Evolutionary conservation across 805 yeast species (phyloP).

Genomic region (Cyberlindnera misumaiensis): DNA sequence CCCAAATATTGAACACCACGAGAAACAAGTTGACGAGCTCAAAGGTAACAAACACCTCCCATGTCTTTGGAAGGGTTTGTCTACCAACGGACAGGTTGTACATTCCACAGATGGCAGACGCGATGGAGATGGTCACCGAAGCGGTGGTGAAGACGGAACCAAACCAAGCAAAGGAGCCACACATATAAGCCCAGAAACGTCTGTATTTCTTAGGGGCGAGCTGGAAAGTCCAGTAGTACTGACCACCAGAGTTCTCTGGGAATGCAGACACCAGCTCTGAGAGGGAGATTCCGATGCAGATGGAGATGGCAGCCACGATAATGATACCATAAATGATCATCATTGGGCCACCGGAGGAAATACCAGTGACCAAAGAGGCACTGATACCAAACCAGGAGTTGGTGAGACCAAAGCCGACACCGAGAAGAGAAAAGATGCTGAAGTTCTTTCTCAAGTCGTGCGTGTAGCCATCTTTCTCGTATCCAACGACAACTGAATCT

Average conservation of each 20-base stretch:
- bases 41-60: slow-evolving; percentile 50
- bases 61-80: slow-evolving; percentile 33
- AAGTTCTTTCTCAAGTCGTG: slow-evolving; percentile 26
- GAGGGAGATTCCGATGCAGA: slow-evolving; percentile 41
- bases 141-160: slow-evolving; percentile 59
- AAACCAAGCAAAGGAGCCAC: slow-evolving; percentile 58
- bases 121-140: slow-evolving; percentile 49
- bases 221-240: slow-evolving; percentile 51
- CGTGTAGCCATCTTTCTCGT: slow-evolving; percentile 5
- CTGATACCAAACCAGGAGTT: slow-evolving; percentile 59
- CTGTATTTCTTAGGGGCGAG: slow-evolving; percentile 38
- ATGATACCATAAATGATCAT: slow-evolving; percentile 50
- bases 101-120: slow-evolving; percentile 47
- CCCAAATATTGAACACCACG: slow-evolving; percentile 44
- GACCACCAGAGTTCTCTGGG: slow-evolving; percentile 52
- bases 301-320: slow-evolving; percentile 40
- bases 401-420: slow-evolving; percentile 55
- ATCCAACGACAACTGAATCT: slow-evolving; percentile 6
- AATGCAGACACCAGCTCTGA: slow-evolving; percentile 48
- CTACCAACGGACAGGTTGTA: slow-evolving; percentile 28
- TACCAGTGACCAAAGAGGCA: slow-evolving; percentile 48
- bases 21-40: slow-evolving; percentile 38
- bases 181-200: slow-evolving; percentile 40
- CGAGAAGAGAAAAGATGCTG: slow-evolving; percentile 41
- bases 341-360: slow-evolving; percentile 53